phyloP scores from a whole-genome alignment of 192 early-diverging fungal species.

The Coemansia nantahalensis region DNA sequence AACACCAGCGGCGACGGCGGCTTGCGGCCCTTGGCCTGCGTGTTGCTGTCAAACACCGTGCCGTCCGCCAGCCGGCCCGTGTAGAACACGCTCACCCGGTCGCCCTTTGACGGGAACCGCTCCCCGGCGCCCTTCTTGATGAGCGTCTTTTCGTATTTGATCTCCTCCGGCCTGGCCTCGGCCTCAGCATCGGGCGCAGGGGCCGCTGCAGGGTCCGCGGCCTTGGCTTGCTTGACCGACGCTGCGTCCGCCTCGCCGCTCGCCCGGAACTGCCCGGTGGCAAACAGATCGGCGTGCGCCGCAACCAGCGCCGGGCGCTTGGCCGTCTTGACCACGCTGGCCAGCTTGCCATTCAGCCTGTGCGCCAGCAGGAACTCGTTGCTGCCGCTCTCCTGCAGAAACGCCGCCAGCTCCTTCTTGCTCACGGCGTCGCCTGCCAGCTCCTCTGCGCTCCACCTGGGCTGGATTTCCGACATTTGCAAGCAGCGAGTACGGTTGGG shows the following conservation, averaged over 20 bases:
- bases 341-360: conserved; percentile 71
- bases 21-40: conserved; percentile 57
- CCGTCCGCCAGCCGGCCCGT: conserved; percentile 71
- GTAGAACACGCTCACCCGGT: conserved; percentile 63
- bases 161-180: conserved; percentile 32
- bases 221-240: conserved; percentile 39
- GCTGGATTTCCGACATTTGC: conserved; percentile 26
- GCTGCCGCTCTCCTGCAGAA: conserved; percentile 62
- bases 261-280: conserved; percentile 58
- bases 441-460: conserved; percentile 63
- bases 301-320: conserved; percentile 61
- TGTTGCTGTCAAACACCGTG: conserved; percentile 68
- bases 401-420: conserved; percentile 70
- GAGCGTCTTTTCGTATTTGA: conserved; percentile 65
- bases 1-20: conserved; percentile 67
- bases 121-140: conserved; percentile 64
- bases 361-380: conserved; percentile 62
- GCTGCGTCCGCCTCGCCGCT: conserved; percentile 30
- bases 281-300: conserved; percentile 64
- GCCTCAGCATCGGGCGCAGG: conserved; percentile 11
- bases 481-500: background rate
- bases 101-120: conserved; percentile 62
- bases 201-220: background rate
- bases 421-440: conserved; percentile 61
- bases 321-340: conserved; percentile 66